Conservation (phyloP, 2,329 filamentous ascomycete species). For the Ceratocystis lukuohia region DNA sequence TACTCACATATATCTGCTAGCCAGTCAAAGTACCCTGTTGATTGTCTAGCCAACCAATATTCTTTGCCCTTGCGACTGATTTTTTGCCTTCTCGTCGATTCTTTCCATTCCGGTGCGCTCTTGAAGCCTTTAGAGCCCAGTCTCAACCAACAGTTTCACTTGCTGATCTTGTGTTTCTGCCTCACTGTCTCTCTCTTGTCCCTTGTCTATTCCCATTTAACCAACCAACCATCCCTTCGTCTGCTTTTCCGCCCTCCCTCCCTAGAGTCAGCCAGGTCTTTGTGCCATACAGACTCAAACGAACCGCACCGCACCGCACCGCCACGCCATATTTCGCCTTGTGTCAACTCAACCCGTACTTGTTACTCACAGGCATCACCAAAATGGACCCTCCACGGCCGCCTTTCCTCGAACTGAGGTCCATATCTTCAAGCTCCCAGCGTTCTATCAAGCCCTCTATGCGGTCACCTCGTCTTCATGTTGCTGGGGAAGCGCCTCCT, state of each 20-base stretch:
- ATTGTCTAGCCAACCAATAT: background rate
- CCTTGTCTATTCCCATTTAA: conserved; percentile 6
- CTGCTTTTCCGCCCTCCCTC: conserved; percentile 1
- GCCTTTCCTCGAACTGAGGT: conserved; percentile 45
- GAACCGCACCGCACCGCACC: background rate
- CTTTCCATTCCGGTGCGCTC: conserved; percentile 1
- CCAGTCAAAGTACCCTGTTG: background rate
- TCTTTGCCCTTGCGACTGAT: background rate
- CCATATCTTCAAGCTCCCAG: conserved; percentile 40
- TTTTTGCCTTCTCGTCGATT: background rate
- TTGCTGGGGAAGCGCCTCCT: conserved; percentile 71
- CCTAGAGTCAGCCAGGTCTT: background rate
- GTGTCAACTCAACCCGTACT: background rate
- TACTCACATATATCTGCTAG: background rate
- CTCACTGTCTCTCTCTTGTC: conserved; percentile 3
- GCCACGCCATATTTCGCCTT: background rate
- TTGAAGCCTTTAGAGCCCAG: background rate
- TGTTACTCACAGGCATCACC: background rate
- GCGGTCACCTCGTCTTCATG: conserved; percentile 60
- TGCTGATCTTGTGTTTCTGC: conserved; percentile 8
- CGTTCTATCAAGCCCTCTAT: conserved; percentile 37
- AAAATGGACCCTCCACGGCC: conserved; percentile 42
- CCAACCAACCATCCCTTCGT: background rate
- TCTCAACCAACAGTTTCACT: conserved; percentile 1
- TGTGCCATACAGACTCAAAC: background rate